phyloP scores from a whole-genome alignment of 2,329 filamentous ascomycete species.

The Chaetoscypha palmicola region DNA sequence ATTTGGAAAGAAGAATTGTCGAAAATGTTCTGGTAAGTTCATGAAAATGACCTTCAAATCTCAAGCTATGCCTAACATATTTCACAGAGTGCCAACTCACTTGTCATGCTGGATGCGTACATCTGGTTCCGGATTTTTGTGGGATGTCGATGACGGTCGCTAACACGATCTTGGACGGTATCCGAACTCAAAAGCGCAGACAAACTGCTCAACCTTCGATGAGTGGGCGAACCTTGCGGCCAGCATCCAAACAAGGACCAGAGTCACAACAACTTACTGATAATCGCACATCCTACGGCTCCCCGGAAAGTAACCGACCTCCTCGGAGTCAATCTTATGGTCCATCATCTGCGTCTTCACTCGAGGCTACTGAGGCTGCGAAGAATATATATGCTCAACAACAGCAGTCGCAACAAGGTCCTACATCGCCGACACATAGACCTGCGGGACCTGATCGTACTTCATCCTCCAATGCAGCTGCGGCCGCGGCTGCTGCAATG shows the following conservation, averaged over 20 bases:
- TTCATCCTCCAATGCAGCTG: constrained; percentile 44
- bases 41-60: not conserved
- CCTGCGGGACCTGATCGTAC: constrained; percentile 46
- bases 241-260: constrained; percentile 19
- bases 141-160: constrained; percentile 98
- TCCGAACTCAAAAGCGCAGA: constrained; percentile 67
- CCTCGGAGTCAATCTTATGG: constrained; percentile 32
- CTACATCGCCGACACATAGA: constrained; percentile 32
- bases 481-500: constrained; percentile 55
- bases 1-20: constrained; percentile 88
- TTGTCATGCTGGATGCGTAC: constrained; percentile 83
- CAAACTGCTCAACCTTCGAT: constrained; percentile 36
- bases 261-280: constrained; percentile 15
- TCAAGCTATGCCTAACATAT: constrained; percentile 25
- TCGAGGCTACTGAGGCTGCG: constrained; percentile 56
- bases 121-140: constrained; percentile 96
- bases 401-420: constrained; percentile 38
- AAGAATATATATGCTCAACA: constrained; percentile 50
- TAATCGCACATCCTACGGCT: constrained; percentile 25
- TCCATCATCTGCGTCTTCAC: constrained; percentile 35
- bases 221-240: constrained; percentile 25
- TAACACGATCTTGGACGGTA: constrained; percentile 84
- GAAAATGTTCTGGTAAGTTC: constrained; percentile 74
- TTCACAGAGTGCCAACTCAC: constrained; percentile 77
- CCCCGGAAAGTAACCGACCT: constrained; percentile 23